These are phyloP conservation scores for Magnolia kwangsiensis DNA, from an alignment of 164 flowering plant species.

Conservation along the genomic window DNA sequence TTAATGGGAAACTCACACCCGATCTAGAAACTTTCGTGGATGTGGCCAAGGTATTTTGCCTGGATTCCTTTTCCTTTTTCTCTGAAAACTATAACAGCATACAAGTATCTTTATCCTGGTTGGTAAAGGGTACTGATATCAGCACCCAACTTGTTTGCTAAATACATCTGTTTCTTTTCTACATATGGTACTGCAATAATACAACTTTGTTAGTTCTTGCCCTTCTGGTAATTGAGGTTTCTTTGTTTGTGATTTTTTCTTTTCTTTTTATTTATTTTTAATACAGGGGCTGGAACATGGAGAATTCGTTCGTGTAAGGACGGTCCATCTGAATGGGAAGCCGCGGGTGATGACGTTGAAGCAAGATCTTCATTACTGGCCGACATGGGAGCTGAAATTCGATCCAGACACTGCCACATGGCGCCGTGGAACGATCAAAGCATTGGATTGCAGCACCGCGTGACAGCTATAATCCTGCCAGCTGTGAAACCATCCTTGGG, in stretches of 20 bases:
- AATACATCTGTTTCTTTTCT: not conserved
- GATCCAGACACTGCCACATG: slow-evolving; percentile 69
- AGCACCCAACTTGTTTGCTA: too few species aligned
- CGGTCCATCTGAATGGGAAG: slow-evolving; percentile 86
- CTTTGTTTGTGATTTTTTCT: not conserved
- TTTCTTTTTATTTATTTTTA: too few species aligned
- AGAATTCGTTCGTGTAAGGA: slow-evolving; percentile 75
- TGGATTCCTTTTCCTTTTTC: not conserved
- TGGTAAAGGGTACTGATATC: too few species aligned
- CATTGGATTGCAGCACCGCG: slow-evolving; percentile 27
- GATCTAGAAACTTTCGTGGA: slow-evolving; percentile 73
- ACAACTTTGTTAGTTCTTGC: too few species aligned
- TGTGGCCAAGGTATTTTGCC: slow-evolving; percentile 62
- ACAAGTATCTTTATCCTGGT: not conserved
- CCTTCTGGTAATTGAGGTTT: not conserved
- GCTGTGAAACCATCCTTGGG: not conserved
- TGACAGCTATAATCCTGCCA: slow-evolving; percentile 5
- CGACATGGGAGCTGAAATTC: slow-evolving; percentile 86
- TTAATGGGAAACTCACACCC: slow-evolving; percentile 86
- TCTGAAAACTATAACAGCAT: not conserved
- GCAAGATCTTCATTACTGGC: slow-evolving; percentile 97
- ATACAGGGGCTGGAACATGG: slow-evolving; percentile 72
- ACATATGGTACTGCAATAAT: not conserved
- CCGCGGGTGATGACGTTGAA: slow-evolving; percentile 81
- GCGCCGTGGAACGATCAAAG: slow-evolving; percentile 63